Conservation (phyloP, 2,329 filamentous ascomycete genomes). For the Plectosphaerella plurivora region DNA sequence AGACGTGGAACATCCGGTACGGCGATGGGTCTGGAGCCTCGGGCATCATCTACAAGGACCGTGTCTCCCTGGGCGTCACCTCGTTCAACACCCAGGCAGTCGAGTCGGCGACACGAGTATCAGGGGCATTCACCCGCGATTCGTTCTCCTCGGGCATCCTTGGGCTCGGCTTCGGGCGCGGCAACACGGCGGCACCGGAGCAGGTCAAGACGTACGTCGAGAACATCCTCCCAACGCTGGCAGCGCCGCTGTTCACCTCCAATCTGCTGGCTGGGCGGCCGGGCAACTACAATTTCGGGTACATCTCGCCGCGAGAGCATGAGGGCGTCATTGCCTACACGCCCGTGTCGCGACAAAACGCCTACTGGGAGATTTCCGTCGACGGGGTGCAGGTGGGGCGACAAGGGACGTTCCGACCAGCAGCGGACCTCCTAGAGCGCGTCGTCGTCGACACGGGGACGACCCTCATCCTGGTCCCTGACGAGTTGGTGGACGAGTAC, state of each 20-base stretch:
- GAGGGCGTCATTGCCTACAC: constrained; percentile 53
- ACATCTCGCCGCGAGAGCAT: constrained; percentile 53
- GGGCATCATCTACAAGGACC: constrained; percentile 63
- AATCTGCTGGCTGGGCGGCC: constrained; percentile 24
- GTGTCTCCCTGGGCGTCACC: constrained; percentile 56
- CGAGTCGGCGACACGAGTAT: constrained; percentile 58
- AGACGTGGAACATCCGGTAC: constrained; percentile 57
- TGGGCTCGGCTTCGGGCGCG: constrained; percentile 24
- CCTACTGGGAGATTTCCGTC: constrained; percentile 60
- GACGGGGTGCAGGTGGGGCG: constrained; percentile 50
- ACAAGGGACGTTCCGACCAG: background rate
- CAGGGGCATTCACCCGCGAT: constrained; percentile 31
- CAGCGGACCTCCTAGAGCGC: constrained; percentile 14
- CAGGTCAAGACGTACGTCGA: constrained; percentile 28
- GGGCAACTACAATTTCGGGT: constrained; percentile 36
- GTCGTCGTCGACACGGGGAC: constrained; percentile 70
- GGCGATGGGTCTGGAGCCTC: constrained; percentile 60
- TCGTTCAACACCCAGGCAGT: constrained; percentile 59
- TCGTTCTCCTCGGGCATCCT: constrained; percentile 29
- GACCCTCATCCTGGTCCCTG: constrained; percentile 57
- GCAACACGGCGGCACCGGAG: constrained; percentile 27
- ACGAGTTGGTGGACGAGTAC: constrained; percentile 50
- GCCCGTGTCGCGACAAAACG: constrained; percentile 42
- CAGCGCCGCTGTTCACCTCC: constrained; percentile 29
- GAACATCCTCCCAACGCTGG: constrained; percentile 23